Evolutionary conservation across 768 basidiomycete species (phyloP), one percentile per base, ranked within the genome.

Genomic region (Kwoniella europaea): DNA sequence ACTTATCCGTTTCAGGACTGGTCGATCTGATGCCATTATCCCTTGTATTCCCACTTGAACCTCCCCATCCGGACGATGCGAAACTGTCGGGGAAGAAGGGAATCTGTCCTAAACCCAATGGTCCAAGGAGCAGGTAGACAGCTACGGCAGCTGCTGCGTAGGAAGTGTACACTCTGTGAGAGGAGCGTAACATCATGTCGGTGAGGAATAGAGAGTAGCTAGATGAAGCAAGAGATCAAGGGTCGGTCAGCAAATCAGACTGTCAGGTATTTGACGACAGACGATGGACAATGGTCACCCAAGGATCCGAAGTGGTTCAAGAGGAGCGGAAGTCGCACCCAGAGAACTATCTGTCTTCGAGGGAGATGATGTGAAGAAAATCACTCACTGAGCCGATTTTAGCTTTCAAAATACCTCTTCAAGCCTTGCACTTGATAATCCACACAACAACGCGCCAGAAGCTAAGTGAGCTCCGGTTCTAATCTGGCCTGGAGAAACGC

Each of bases 11-110:
- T 15, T 42, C 35, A 10, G 22, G 53, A 24, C 44, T 44, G 35
- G 71, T 72, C 27, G 67, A 68, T 54, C 71, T 27, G 13, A 72
- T 68, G 4, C 67, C 71, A 68, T 53, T 24, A 35, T 65, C 63
- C 18, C 62, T 35, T 10, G 71, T 72, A 57, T 72, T 72, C 13
- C 71, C 71, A 52, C 29, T 44, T 42, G n/a, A 42, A 29, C 44
- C 42, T 22, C 18, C 16, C 56, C 56, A 67, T 5, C 63, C 22
- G 10, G 22, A 50, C n/a, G 61, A n/a, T 22, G 56, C 16, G 13
- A 60, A 10, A 10, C 66, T 35, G 22, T 67, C 66, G 7, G 66
- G 66, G 20, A 67, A 53, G 46, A 67, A 67, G 22, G 66, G 66
- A n/a, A 67, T 60, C 12, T 60, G 66, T 18, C 57, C 66, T 15